Evolutionary conservation across 805 yeast genomes (phyloP).

Genomic region (Teunomyces stri): DNA sequence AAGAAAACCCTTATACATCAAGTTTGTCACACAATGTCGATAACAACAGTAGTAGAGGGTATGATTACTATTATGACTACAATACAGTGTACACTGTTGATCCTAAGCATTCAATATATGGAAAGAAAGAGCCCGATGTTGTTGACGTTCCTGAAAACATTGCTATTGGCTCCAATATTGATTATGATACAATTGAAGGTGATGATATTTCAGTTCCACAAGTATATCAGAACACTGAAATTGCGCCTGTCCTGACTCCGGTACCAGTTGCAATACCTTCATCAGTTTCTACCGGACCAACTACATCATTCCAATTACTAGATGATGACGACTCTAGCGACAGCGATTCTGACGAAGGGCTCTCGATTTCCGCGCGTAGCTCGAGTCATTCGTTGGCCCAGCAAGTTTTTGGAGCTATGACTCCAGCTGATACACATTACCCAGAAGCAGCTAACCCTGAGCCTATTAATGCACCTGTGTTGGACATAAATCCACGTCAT

Average conservation of each 20-base stretch:
- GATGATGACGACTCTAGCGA: slow-evolving; percentile 15
- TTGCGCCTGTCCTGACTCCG: background rate
- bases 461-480: slow-evolving; percentile 26
- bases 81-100: slow-evolving; percentile 69
- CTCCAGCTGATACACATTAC: slow-evolving; percentile 17
- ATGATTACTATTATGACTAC: slow-evolving; percentile 76
- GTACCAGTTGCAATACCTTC: slow-evolving; percentile 4
- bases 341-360: slow-evolving; percentile 28
- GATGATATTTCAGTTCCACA: slow-evolving; percentile 17
- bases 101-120: slow-evolving; percentile 40
- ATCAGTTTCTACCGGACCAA: background rate
- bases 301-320: slow-evolving; percentile 10
- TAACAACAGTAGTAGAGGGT: slow-evolving; percentile 64
- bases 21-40: slow-evolving; percentile 71
- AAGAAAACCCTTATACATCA: slow-evolving; percentile 48
- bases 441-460: slow-evolving; percentile 20
- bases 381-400: slow-evolving; percentile 45
- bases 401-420: slow-evolving; percentile 31
- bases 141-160: slow-evolving; percentile 49
- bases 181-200: slow-evolving; percentile 34
- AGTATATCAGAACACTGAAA: slow-evolving; percentile 10
- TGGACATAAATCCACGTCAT: slow-evolving; percentile 32
- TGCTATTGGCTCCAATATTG: slow-evolving; percentile 38
- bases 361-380: slow-evolving; percentile 36
- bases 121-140: slow-evolving; percentile 34